Percentiles rank a stretch among this genome's conserved stretches.
Evolutionary conservation across 2,329 filamentous ascomycete genomes (phyloP).

Genomic region (Trichothecium roseum): DNA sequence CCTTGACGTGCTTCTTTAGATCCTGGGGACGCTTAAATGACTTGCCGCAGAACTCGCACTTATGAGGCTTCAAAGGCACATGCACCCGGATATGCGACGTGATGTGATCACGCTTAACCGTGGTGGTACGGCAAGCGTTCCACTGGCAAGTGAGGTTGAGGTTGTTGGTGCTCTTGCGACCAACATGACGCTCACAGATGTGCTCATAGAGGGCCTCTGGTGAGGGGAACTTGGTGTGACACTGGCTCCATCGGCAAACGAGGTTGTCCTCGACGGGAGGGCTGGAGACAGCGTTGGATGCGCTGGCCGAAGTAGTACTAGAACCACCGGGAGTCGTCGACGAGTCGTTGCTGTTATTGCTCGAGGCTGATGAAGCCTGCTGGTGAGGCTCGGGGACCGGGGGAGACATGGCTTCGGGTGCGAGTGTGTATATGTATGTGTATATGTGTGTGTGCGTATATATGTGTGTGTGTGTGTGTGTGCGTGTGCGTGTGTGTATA

Average conservation of each 20-base stretch:
- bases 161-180: slow-evolving; percentile 98
- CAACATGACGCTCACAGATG: slow-evolving; percentile 96
- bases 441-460: neutral
- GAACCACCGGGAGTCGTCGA: slow-evolving; percentile 42
- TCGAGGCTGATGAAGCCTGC: slow-evolving; percentile 18
- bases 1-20: slow-evolving; percentile 97
- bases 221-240: slow-evolving; percentile 46
- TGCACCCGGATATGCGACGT: slow-evolving; percentile 98
- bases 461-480: neutral
- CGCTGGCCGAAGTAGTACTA: slow-evolving; percentile 34
- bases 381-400: slow-evolving; percentile 15
- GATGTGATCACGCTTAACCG: slow-evolving; percentile 97
- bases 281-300: slow-evolving; percentile 28
- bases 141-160: slow-evolving; percentile 94
- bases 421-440: neutral
- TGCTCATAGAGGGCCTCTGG: slow-evolving; percentile 66
- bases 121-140: slow-evolving; percentile 92
- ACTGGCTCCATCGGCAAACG: slow-evolving; percentile 49
- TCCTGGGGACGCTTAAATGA: slow-evolving; percentile 98
- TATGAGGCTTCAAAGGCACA: slow-evolving; percentile 97
- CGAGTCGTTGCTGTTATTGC: slow-evolving; percentile 34
- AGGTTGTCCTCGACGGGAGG: slow-evolving; percentile 40
- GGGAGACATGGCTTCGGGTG: slow-evolving; percentile 17
- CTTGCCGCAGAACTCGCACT: slow-evolving; percentile 97
- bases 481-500: neutral